These are phyloP conservation scores for Phytophthora pluvialis DNA, from an alignment of 352 stramenopile species.

Conservation along the genomic window DNA sequence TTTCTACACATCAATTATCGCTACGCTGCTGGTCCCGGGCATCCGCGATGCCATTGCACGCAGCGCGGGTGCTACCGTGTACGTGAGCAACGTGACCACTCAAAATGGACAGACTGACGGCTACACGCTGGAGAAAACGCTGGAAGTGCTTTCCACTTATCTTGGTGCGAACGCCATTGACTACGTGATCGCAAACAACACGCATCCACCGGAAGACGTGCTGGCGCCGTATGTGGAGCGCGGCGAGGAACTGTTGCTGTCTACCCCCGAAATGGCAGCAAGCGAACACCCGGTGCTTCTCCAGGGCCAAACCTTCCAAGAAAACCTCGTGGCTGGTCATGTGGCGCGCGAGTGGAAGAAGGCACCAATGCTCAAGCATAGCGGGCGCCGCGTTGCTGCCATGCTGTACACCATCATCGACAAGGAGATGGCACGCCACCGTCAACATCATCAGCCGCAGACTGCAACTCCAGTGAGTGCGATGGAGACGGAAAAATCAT, in stretches of 20 bases:
- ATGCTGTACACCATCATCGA: conserved; percentile 91
- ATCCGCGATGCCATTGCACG: conserved; percentile 82
- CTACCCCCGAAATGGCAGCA: conserved; percentile 65
- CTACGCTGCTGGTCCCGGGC: conserved; percentile 77
- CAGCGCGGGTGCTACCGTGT: conserved; percentile 74
- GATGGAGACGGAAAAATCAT: conserved; percentile 3
- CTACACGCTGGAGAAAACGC: conserved; percentile 73
- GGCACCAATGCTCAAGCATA: conserved; percentile 87
- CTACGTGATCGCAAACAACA: conserved; percentile 89
- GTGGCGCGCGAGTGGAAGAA: conserved; percentile 81
- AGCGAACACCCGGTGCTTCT: conserved; percentile 68
- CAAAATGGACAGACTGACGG: conserved; percentile 85
- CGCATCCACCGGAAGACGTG: conserved; percentile 53
- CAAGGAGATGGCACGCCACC: conserved; percentile 69
- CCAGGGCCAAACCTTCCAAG: conserved; percentile 82
- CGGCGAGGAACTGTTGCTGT: conserved; percentile 74
- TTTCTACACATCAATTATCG: conserved; percentile 90
- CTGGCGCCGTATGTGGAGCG: conserved; percentile 73
- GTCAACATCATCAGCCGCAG: conserved; percentile 30
- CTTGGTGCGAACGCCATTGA: conserved; percentile 78
- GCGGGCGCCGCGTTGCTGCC: conserved; percentile 68
- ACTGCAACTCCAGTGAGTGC: conserved; percentile 2
- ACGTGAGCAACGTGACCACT: conserved; percentile 89
- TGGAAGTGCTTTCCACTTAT: conserved; percentile 72
- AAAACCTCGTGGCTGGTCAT: conserved; percentile 48